These are phyloP conservation scores for Crithidia brevicula DNA, from an alignment of 208 protist genomes.

Conservation along the genomic window DNA sequence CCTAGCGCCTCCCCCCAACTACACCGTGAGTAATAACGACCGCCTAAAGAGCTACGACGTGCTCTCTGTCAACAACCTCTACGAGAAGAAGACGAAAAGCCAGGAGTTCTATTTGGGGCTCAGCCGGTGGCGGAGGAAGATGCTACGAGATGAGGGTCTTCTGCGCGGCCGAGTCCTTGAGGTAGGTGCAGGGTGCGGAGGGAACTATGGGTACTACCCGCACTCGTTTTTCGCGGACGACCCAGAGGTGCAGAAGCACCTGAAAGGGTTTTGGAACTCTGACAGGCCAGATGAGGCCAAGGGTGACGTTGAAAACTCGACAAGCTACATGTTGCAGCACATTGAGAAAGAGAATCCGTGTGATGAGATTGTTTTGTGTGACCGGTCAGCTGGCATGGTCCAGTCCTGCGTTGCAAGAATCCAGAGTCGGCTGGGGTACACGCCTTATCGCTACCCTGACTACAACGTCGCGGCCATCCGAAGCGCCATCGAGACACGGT, in stretches of 20 bases:
- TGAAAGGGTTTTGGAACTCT: constrained; percentile 14
- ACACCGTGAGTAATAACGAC: constrained; percentile 78
- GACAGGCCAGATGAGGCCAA: neutral
- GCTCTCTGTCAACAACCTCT: constrained; percentile 64
- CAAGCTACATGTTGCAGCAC: constrained; percentile 39
- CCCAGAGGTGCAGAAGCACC: constrained; percentile 36
- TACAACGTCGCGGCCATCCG: constrained; percentile 63
- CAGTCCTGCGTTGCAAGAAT: constrained; percentile 58
- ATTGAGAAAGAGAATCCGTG: constrained; percentile 43
- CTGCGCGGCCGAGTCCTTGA: constrained; percentile 79
- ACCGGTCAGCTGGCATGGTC: constrained; percentile 79
- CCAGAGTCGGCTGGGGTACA: constrained; percentile 64
- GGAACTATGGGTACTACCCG: constrained; percentile 72
- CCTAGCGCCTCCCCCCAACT: constrained; percentile 63
- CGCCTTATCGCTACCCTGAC: constrained; percentile 79
- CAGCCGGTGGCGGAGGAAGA: constrained; percentile 67
- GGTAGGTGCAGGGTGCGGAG: constrained; percentile 83
- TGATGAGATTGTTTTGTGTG: constrained; percentile 79
- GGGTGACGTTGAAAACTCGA: constrained; percentile 15
- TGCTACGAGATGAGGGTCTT: constrained; percentile 71
- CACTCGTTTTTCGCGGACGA: constrained; percentile 46
- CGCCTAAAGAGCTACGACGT: constrained; percentile 74
- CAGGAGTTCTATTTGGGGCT: constrained; percentile 89
- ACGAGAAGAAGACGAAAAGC: constrained; percentile 81
- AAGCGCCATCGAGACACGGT: constrained; percentile 27